A percentile compares a stretch with the other conserved stretches of the same genome.
Conservation (phyloP, 106 monocot species). For the Amphibolis antarctica region DNA sequence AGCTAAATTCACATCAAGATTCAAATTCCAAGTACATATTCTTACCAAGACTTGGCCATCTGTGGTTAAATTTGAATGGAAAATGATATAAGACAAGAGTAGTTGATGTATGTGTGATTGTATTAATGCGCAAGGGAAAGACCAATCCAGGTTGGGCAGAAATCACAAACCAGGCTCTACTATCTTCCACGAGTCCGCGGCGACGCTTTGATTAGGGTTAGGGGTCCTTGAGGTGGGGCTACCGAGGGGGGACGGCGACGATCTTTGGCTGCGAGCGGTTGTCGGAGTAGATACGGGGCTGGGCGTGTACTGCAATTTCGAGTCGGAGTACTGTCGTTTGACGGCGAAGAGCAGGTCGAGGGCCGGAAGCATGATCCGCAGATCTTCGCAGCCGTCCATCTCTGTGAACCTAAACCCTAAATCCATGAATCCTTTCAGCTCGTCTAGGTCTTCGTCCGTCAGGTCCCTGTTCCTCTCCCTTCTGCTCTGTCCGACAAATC, state of each 20-base stretch:
- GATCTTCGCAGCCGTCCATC: slow-evolving; percentile 34
- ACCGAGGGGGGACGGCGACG: slow-evolving; percentile 17
- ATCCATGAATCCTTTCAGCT: slow-evolving; percentile 61
- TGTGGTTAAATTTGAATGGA: too few relatives aligned
- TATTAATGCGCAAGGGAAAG: too few relatives aligned
- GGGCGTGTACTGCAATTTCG: slow-evolving; percentile 22
- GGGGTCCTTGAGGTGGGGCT: slow-evolving; percentile 36
- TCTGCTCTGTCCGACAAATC: too few relatives aligned
- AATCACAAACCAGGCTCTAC: slow-evolving; percentile 40
- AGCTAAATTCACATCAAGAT: too few relatives aligned
- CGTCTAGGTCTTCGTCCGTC: slow-evolving; percentile 81
- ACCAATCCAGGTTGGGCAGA: not conserved
- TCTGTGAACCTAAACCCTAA: slow-evolving; percentile 66
- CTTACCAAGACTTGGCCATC: too few relatives aligned
- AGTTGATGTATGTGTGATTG: too few relatives aligned
- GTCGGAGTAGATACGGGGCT: slow-evolving; percentile 36
- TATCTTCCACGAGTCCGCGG: slow-evolving; percentile 35
- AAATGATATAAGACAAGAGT: too few relatives aligned
- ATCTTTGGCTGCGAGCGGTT: slow-evolving; percentile 5
- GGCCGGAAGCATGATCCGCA: slow-evolving; percentile 50
- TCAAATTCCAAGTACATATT: too few relatives aligned
- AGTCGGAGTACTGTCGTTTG: slow-evolving; percentile 51
- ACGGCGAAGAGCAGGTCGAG: slow-evolving; percentile 68
- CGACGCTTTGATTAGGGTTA: slow-evolving; percentile 7
- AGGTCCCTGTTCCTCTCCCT: slow-evolving; percentile 22